A percentile compares a stretch with the other conserved stretches of the same genome.
Conservation (phyloP, 495 filamentous ascomycete genomes). For the Aspergillus panamensis region DNA sequence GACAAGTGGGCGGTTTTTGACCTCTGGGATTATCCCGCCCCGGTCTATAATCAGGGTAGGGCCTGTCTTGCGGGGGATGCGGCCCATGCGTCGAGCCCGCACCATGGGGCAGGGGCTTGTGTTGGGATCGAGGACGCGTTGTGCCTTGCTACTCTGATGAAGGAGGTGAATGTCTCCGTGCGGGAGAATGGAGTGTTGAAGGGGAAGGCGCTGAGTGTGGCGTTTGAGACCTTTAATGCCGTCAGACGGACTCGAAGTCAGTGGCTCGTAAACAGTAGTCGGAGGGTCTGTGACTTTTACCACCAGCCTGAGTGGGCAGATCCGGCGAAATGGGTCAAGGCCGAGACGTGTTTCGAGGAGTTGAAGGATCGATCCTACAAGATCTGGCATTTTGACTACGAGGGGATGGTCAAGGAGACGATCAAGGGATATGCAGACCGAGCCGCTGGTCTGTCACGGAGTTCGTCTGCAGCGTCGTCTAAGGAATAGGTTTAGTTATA, state of each 20-base stretch:
- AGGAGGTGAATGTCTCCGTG: neutral
- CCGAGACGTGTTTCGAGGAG: neutral
- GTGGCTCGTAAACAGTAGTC: neutral
- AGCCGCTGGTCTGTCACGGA: neutral
- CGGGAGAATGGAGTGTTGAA: neutral
- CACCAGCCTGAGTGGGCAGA: neutral
- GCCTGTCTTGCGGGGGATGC: conserved; percentile 40
- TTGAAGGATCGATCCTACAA: neutral
- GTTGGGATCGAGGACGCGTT: conserved; percentile 38
- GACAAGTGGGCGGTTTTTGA: conserved; percentile 42
- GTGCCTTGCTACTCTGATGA: conserved; percentile 16
- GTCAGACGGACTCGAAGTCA: neutral
- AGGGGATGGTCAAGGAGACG: neutral
- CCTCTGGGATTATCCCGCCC: conserved; percentile 29
- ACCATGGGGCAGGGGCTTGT: conserved; percentile 42
- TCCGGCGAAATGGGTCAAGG: neutral
- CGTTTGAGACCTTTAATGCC: neutral
- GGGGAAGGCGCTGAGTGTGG: neutral
- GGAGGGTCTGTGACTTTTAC: neutral
- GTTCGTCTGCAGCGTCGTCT: neutral
- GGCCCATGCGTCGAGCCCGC: conserved; percentile 41
- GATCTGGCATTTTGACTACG: conserved; percentile 1
- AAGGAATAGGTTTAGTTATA: neutral
- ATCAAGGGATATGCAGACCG: neutral
- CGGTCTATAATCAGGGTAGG: conserved; percentile 27